Conservation (phyloP, 2,329 filamentous ascomycete genomes). For the Aspergillus udagawae region DNA sequence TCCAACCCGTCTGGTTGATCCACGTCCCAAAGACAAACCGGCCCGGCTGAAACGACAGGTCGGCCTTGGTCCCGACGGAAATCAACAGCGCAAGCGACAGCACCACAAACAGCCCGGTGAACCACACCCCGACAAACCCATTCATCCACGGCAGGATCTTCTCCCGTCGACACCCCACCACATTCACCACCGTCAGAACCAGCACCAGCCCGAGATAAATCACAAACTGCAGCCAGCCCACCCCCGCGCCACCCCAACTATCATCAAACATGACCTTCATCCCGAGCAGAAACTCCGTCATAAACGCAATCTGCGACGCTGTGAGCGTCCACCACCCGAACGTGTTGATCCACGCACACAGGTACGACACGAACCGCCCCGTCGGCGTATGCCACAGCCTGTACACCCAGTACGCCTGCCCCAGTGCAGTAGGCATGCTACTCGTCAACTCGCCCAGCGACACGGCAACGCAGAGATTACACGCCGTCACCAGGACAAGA, state of each 20-base stretch:
- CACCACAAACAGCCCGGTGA: conserved; percentile 50
- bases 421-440: conserved; percentile 57
- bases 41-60: conserved; percentile 46
- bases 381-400: conserved; percentile 36
- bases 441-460: conserved; percentile 56
- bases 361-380: conserved; percentile 52
- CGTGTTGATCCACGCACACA: conserved; percentile 59
- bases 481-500: conserved; percentile 49
- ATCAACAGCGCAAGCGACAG: conserved; percentile 51
- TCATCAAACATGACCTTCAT: conserved; percentile 53
- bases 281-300: conserved; percentile 55
- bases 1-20: conserved; percentile 52
- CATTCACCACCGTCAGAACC: conserved; percentile 49
- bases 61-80: conserved; percentile 45
- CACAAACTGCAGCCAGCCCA: conserved; percentile 54
- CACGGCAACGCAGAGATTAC: conserved; percentile 52
- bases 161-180: conserved; percentile 50
- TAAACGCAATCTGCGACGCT: conserved; percentile 55
- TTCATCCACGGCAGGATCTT: conserved; percentile 51
- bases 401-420: conserved; percentile 57
- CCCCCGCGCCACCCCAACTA: conserved; percentile 42
- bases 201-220: conserved; percentile 51
- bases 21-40: conserved; percentile 53
- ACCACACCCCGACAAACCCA: conserved; percentile 54
- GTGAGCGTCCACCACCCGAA: conserved; percentile 58